These are phyloP conservation scores for Linanthus parryae DNA, from an alignment of 148 eudicot genomes.

Conservation along the genomic window DNA sequence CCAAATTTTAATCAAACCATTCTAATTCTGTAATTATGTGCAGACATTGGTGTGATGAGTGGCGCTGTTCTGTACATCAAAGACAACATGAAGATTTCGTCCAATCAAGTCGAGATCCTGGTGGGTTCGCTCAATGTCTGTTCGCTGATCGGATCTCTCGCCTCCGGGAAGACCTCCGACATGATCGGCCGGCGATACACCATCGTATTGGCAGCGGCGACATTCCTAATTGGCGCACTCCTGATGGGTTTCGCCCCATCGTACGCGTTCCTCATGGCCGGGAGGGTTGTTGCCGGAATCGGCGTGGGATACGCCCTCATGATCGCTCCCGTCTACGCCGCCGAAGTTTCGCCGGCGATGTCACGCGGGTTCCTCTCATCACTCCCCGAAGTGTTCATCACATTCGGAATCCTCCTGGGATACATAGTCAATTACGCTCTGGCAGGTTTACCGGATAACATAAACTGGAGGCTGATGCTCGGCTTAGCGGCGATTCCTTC, in stretches of 20 bases:
- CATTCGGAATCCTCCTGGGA: constrained; percentile 70
- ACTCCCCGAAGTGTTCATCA: constrained; percentile 76
- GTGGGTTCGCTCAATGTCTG: constrained; percentile 70
- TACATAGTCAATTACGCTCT: constrained; percentile 55
- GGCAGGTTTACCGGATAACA: constrained; percentile 33
- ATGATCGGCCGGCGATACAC: constrained; percentile 80
- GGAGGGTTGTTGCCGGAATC: constrained; percentile 69
- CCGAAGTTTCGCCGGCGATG: constrained; percentile 74
- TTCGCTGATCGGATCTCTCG: constrained; percentile 67
- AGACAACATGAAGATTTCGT: constrained; percentile 47
- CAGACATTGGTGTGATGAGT: constrained; percentile 93
- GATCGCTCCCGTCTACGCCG: constrained; percentile 86
- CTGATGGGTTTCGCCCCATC: constrained; percentile 84
- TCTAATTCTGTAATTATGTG: neutral
- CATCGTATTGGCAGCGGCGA: constrained; percentile 61
- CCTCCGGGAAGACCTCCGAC: constrained; percentile 82
- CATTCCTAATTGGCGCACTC: constrained; percentile 70
- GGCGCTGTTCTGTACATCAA: constrained; percentile 69
- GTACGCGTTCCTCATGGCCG: constrained; percentile 57
- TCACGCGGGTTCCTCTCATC: constrained; percentile 78
- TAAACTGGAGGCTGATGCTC: constrained; percentile 83
- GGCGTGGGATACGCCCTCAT: constrained; percentile 93
- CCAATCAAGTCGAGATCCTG: constrained; percentile 48
- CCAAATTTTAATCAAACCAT: too few species aligned
- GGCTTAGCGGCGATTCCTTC: constrained; percentile 73